These are phyloP conservation scores for Eudorina sp. DNA, from an alignment of 139 green algal genomes.

Conservation along the genomic window DNA sequence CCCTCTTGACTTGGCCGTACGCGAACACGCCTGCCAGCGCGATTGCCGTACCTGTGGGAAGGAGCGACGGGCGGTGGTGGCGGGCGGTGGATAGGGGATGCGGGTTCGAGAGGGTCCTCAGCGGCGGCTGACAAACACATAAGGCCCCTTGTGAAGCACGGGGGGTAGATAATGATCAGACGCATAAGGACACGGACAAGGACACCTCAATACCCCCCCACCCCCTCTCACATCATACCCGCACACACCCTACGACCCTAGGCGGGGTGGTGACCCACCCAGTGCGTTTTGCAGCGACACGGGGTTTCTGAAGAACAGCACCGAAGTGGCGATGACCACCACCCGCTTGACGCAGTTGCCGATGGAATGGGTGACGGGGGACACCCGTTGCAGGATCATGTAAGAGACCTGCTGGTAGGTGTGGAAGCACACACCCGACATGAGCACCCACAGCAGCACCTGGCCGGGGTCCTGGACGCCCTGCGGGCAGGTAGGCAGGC, in stretches of 20 bases:
- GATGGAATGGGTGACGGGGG: slow-evolving; percentile 98
- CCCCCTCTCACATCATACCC: neutral
- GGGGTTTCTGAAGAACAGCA: slow-evolving; percentile 95
- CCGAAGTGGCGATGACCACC: slow-evolving; percentile 93
- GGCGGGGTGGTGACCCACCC: no score
- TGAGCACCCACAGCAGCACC: slow-evolving; percentile 66
- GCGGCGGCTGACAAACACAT: no score
- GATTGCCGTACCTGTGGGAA: slow-evolving; percentile 80
- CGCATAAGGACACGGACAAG: neutral
- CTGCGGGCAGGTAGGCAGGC: neutral
- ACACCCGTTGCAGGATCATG: slow-evolving; percentile 84
- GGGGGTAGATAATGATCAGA: no score
- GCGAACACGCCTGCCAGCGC: slow-evolving; percentile 93
- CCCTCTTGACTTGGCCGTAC: slow-evolving; percentile 91
- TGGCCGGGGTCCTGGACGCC: slow-evolving; percentile 61
- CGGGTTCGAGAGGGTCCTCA: no score
- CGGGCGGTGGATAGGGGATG: no score
- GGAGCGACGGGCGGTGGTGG: neutral
- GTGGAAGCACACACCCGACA: slow-evolving; percentile 95
- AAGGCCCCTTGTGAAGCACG: no score
- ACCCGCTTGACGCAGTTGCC: slow-evolving; percentile 99
- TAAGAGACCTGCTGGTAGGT: slow-evolving; percentile 94
- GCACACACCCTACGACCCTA: no score
- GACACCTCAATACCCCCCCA: neutral
- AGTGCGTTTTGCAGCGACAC: slow-evolving; percentile 79